Conservation (phyloP, 2,329 filamentous ascomycete species). For the Pleurostoma richardsiae region DNA sequence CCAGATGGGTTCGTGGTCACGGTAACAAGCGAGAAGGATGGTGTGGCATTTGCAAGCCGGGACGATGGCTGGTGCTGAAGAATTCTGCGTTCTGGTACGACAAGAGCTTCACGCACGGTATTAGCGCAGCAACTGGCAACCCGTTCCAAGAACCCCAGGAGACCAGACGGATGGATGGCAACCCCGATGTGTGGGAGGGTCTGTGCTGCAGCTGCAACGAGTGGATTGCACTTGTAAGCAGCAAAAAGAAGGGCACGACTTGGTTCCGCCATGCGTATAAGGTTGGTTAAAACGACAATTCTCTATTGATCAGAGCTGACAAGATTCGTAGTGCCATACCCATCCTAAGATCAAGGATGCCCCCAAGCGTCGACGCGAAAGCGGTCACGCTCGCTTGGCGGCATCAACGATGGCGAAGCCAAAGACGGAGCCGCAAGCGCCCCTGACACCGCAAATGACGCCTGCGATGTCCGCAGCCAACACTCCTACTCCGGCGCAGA, state of each 20-base stretch:
- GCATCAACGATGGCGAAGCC: constrained; percentile 39
- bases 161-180: constrained; percentile 71
- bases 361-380: constrained; percentile 63
- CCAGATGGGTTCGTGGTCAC: constrained; percentile 77
- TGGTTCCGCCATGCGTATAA: constrained; percentile 91
- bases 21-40: constrained; percentile 86
- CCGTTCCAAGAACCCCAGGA: constrained; percentile 74
- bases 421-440: constrained; percentile 33
- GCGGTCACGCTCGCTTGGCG: constrained; percentile 42
- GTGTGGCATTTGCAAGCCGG: constrained; percentile 85
- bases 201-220: constrained; percentile 74
- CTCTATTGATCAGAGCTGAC: neutral
- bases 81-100: constrained; percentile 94
- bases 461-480: constrained; percentile 27
- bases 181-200: constrained; percentile 77
- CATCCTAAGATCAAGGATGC: constrained; percentile 68
- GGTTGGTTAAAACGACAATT: constrained; percentile 38
- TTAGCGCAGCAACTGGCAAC: constrained; percentile 74
- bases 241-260: constrained; percentile 87
- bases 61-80: constrained; percentile 81
- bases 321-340: constrained; percentile 58
- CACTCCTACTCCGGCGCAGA: constrained; percentile 30
- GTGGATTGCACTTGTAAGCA: constrained; percentile 77
- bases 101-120: constrained; percentile 84
- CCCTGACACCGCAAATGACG: constrained; percentile 39